phyloP scores from a whole-genome alignment of 176 grass and related monocot genomes.

The Poa pratensis region DNA sequence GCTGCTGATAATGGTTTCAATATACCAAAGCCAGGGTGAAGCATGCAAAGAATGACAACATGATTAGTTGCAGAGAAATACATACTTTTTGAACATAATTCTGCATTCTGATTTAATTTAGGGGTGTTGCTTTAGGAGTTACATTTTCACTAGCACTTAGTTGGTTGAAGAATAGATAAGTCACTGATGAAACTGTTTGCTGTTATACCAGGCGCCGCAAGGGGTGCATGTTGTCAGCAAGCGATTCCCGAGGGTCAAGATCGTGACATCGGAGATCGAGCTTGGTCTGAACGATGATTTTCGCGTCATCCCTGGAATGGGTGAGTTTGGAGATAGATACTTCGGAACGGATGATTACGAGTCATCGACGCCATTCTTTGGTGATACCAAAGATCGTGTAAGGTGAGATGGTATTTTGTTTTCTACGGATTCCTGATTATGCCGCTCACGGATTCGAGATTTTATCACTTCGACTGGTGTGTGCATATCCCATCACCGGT shows the following conservation, averaged over 20 bases:
- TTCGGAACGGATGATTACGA: conserved; percentile 75
- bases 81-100: neutral
- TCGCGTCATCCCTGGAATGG: conserved; percentile 82
- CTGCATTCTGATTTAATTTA: neutral
- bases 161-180: neutral
- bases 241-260: conserved; percentile 93
- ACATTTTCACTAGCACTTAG: neutral
- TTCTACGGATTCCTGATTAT: neutral
- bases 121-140: neutral
- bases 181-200: conserved; percentile 7
- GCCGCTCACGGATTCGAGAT: neutral
- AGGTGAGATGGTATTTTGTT: conserved; percentile 49
- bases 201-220: conserved; percentile 54
- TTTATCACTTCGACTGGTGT: neutral
- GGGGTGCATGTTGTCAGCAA: conserved; percentile 77
- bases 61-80: neutral
- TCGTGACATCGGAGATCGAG: conserved; percentile 96
- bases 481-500: neutral
- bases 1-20: neutral
- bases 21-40: neutral
- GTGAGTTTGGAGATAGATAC: conserved; percentile 80
- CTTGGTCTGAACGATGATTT: conserved; percentile 82
- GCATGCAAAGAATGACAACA: neutral
- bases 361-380: conserved; percentile 57
- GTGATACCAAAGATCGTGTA: conserved; percentile 50